Percentiles rank a stretch among this genome's conserved stretches.
These are phyloP conservation scores for Auricularia sp. DNA, from an alignment of 768 basidiomycete species.

Conservation along the genomic window DNA sequence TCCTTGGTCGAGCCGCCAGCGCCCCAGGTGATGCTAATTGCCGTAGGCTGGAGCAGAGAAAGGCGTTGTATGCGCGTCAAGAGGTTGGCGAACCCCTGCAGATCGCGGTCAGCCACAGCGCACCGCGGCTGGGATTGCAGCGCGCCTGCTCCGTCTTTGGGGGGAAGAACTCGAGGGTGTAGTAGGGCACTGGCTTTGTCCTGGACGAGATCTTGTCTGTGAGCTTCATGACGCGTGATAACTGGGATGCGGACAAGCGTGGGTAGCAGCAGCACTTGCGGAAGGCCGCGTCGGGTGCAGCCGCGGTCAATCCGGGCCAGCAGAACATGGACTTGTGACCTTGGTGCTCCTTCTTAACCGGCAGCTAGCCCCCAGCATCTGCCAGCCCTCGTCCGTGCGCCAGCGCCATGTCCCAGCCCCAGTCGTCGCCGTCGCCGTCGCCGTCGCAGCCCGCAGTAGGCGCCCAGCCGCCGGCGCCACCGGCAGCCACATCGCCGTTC, in stretches of 20 bases:
- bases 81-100: slow-evolving; percentile 86
- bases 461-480: not conserved
- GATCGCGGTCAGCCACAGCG: slow-evolving; percentile 1
- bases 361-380: not conserved
- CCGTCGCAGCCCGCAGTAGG: not conserved
- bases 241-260: not conserved
- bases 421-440: not conserved
- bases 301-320: not conserved
- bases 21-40: slow-evolving; percentile 93
- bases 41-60: slow-evolving; percentile 64
- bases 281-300: not conserved
- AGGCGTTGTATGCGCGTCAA: slow-evolving; percentile 79
- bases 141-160: slow-evolving; percentile 82
- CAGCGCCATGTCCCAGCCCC: no score
- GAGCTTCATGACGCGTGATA: slow-evolving; percentile 48
- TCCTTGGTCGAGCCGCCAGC: slow-evolving; percentile 90
- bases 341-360: not conserved
- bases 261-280: not conserved
- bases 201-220: slow-evolving; percentile 51
- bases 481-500: not conserved
- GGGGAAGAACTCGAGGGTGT: slow-evolving; percentile 95
- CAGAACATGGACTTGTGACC: not conserved
- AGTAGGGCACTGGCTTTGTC: slow-evolving; percentile 49
- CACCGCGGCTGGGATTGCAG: slow-evolving; percentile 2
- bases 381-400: no score